Evolutionary conservation across 257 asterid genomes (phyloP), one percentile per base, ranked within the genome.

Genomic region (Gynochthodes officinalis): DNA sequence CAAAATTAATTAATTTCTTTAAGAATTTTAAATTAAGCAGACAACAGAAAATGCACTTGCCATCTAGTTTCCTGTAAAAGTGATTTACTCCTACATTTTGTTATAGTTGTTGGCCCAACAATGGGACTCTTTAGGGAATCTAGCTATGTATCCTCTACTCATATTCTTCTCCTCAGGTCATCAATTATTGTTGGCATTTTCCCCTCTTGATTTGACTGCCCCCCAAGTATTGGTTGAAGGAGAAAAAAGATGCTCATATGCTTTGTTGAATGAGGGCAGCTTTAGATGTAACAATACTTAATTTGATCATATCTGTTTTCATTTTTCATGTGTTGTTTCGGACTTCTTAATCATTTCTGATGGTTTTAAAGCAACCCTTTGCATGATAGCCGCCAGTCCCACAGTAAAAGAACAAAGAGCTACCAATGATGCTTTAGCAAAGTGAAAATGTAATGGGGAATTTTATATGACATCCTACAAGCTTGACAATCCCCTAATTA

Each of bases 201-300:
- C 21, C 64, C 63, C 19, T 44, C n/a, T 67, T 67, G 43, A 48
- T 68, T 67, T 18, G 64, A 59, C n/a, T 18, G 13, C 43, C 62
- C 69, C 32, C 32, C 28, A 14, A 16, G 25, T 55, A 32, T 27
- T 69, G 71, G 66, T 75, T 75, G 60, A 43, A 33, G 68, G 57
- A 57, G 42, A 63, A 75, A 64, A 19, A 69, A 75, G 80, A 75
- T 79, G 80, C 77, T 50, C 1, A 57, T 46, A 44, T 50, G 23
- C 61, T 27, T 65, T 57, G 69, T 67, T 77, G n/a, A 21, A 32
- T 76, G 49, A 33, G 52, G 66, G 46, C 65, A 25, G 43, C 67
- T 12, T 62, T 32, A 32, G 32, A 9, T 10, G 6, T 7, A n/a
- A n/a, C n/a, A n/a, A n/a, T n/a, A n/a, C n/a, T n/a, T n/a, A n/a